Evolutionary conservation across 371 early-diverging fungal genomes (phyloP).

Genomic region (Mucor circinelloides): DNA sequence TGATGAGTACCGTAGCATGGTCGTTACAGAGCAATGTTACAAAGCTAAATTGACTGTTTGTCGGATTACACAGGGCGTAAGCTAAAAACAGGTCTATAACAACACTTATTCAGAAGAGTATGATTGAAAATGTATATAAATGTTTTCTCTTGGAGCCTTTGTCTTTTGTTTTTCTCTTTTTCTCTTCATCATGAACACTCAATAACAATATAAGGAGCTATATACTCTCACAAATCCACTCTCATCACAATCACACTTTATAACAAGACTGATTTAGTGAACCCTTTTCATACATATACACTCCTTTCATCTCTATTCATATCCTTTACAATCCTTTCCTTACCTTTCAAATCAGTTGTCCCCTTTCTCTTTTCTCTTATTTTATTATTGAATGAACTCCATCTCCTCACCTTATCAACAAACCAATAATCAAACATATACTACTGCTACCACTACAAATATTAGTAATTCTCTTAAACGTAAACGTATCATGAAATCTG

Average conservation of each 20-base stretch:
- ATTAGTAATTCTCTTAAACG: slow-evolving; percentile 5
- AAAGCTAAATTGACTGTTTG: slow-evolving; percentile 2
- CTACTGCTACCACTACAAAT: background rate
- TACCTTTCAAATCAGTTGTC: background rate
- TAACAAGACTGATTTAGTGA: background rate
- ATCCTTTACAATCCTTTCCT: background rate
- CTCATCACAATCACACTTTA: background rate
- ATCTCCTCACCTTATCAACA: background rate
- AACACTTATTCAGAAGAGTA: background rate
- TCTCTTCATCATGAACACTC: slow-evolving; percentile 3
- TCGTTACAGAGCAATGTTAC: background rate
- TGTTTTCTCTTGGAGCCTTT: background rate
- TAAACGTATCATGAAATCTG: slow-evolving; percentile 15
- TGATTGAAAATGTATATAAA: background rate
- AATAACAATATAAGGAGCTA: background rate
- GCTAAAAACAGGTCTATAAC: background rate
- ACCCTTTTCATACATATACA: background rate
- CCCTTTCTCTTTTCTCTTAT: background rate
- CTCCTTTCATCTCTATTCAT: background rate
- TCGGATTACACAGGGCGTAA: slow-evolving; percentile 1
- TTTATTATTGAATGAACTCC: slow-evolving; percentile 8
- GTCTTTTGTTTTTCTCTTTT: background rate
- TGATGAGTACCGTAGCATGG: background rate
- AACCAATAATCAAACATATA: background rate
- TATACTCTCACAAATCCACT: background rate